These are phyloP conservation scores for Beauveria sp. DNA, from an alignment of 2,329 filamentous ascomycete species.

Conservation along the genomic window DNA sequence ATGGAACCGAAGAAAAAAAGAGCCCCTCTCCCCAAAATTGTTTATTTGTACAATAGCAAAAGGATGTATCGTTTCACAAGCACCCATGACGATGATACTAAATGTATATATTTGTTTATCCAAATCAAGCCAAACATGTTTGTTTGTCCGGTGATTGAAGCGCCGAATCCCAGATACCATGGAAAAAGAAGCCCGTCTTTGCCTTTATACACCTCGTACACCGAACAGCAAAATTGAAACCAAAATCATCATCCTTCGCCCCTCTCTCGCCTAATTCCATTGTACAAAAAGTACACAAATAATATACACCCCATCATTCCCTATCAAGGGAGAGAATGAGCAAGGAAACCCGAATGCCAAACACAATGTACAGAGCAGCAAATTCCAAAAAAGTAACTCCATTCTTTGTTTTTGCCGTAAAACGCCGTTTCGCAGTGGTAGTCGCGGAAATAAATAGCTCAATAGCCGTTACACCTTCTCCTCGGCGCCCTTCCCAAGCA, in stretches of 20 bases:
- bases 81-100: not conserved
- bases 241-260: not conserved
- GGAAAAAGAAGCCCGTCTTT: not conserved
- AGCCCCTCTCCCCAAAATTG: no score
- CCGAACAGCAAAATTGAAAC: not conserved
- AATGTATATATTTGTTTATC: conserved; percentile 6
- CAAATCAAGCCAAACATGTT: conserved; percentile 6
- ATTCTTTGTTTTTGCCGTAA: conserved; percentile 1
- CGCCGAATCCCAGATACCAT: conserved; percentile 1
- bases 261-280: not conserved
- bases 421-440: conserved; percentile 6
- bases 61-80: not conserved
- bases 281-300: conserved; percentile 7
- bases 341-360: not conserved
- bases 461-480: not conserved
- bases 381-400: not conserved
- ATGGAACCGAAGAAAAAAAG: no score
- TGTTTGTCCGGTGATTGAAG: conserved; percentile 6
- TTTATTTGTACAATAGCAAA: not conserved
- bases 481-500: not conserved
- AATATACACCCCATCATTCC: not conserved
- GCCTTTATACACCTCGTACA: conserved; percentile 10
- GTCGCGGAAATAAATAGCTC: not conserved
- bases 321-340: not conserved
- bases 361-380: conserved; percentile 3